Conservation (phyloP, 345 rosid species). For the Pelargonium nanum region DNA sequence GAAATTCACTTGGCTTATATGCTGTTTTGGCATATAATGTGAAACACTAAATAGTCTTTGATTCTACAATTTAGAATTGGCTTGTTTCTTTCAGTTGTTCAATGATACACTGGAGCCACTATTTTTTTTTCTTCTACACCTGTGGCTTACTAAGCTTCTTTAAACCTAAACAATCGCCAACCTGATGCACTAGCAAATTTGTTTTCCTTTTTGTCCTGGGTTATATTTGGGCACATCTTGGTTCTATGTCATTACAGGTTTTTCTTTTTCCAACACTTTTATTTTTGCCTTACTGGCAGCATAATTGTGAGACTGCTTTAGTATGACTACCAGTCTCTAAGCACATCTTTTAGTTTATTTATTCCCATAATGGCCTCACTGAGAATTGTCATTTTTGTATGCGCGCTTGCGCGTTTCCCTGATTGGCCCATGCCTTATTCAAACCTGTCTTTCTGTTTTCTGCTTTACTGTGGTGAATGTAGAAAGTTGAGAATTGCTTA, state of each 20-base stretch:
- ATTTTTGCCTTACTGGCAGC: neutral
- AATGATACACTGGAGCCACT: neutral
- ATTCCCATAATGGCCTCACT: neutral
- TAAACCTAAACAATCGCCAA: neutral
- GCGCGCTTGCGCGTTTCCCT: neutral
- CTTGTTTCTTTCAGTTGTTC: neutral
- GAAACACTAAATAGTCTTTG: too few relatives aligned
- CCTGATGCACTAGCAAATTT: neutral
- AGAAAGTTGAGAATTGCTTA: constrained; percentile 60
- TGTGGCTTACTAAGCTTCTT: neutral
- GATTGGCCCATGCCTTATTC: neutral
- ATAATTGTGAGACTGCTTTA: neutral
- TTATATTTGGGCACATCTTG: neutral
- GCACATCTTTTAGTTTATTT: neutral
- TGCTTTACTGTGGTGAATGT: constrained; percentile 16
- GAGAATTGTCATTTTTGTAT: neutral
- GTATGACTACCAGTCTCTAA: neutral
- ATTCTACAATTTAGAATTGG: neutral
- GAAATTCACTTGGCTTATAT: neutral
- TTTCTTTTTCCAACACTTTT: neutral
- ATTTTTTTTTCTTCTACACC: neutral
- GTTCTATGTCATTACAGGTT: neutral
- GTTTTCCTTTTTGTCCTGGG: neutral
- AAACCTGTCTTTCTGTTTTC: neutral
- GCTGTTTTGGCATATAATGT: neutral